These are phyloP conservation scores for Amyloporia xantha DNA, from an alignment of 768 basidiomycete species.

Conservation along the genomic window DNA sequence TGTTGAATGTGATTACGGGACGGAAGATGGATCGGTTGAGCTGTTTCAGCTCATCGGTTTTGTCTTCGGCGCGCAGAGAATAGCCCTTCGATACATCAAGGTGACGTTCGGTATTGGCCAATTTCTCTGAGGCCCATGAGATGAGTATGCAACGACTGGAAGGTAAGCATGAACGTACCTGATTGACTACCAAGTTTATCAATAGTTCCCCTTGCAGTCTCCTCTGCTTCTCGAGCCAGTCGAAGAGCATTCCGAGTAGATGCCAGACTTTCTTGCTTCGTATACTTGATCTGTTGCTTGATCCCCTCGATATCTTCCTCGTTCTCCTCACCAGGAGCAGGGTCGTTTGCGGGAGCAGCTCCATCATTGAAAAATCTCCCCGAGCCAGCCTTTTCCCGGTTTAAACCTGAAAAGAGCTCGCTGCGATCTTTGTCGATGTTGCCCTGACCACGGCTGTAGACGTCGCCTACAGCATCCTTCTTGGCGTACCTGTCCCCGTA, in stretches of 20 bases:
- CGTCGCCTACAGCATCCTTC: conserved; percentile 50
- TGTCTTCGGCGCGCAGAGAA: conserved; percentile 84
- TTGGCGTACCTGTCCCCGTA: conserved; percentile 42
- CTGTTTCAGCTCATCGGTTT: conserved; percentile 87
- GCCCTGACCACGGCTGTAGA: conserved; percentile 57
- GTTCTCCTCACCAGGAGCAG: conserved; percentile 60
- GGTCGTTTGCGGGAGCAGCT: conserved; percentile 36
- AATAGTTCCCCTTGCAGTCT: conserved; percentile 85
- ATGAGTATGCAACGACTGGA: neutral
- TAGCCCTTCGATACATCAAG: conserved; percentile 89
- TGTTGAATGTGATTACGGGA: conserved; percentile 89
- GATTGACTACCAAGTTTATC: conserved; percentile 86
- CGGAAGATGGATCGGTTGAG: conserved; percentile 94
- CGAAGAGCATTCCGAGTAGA: conserved; percentile 89
- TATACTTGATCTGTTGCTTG: conserved; percentile 80
- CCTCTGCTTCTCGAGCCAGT: conserved; percentile 93
- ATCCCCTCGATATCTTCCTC: conserved; percentile 93
- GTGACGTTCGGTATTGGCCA: conserved; percentile 93
- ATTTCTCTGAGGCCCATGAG: conserved; percentile 47
- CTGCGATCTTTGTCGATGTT: conserved; percentile 60
- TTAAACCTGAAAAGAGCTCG: conserved; percentile 72
- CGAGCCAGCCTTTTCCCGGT: conserved; percentile 49
- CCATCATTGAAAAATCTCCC: conserved; percentile 65
- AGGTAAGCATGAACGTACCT: conserved; percentile 43
- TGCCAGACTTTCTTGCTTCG: conserved; percentile 89